Conservation (phyloP, 1,139 yeast genomes). For the Suhomyces choctaworum region DNA sequence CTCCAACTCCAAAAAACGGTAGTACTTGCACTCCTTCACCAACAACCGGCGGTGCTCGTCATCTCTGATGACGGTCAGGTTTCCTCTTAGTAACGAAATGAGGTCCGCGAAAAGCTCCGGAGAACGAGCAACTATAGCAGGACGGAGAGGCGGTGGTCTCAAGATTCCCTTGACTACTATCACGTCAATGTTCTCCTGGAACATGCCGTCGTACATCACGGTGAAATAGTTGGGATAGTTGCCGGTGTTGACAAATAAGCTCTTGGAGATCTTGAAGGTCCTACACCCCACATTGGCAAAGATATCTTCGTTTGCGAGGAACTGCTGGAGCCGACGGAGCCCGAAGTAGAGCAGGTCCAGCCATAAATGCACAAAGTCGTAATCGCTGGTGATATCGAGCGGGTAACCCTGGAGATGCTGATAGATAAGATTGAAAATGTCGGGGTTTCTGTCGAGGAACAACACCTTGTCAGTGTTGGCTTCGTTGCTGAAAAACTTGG, state of each 20-base stretch:
- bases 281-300: conserved; percentile 63
- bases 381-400: conserved; percentile 56
- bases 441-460: conserved; percentile 79
- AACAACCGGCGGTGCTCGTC: conserved; percentile 59
- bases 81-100: conserved; percentile 57
- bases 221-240: conserved; percentile 79
- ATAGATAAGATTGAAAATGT: conserved; percentile 63
- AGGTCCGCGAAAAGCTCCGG: conserved; percentile 61
- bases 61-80: conserved; percentile 42
- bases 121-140: conserved; percentile 56
- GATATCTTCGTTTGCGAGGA: conserved; percentile 55
- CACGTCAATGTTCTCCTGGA: conserved; percentile 42
- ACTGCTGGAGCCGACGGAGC: conserved; percentile 53
- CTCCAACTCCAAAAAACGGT: conserved; percentile 72
- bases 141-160: conserved; percentile 77
- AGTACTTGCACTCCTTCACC: conserved; percentile 71
- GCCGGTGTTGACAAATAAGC: conserved; percentile 55
- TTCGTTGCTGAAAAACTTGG: conserved; percentile 43
- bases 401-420: conserved; percentile 79
- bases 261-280: conserved; percentile 59
- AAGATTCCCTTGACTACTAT: conserved; percentile 45
- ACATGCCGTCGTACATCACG: conserved; percentile 53
- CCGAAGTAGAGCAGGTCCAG: conserved; percentile 77
- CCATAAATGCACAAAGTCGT: conserved; percentile 60
- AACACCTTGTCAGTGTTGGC: conserved; percentile 47